These are phyloP conservation scores for Neotropicomus parvogracilis DNA, from an alignment of 1,284 basidiomycete genomes.

Conservation along the genomic window DNA sequence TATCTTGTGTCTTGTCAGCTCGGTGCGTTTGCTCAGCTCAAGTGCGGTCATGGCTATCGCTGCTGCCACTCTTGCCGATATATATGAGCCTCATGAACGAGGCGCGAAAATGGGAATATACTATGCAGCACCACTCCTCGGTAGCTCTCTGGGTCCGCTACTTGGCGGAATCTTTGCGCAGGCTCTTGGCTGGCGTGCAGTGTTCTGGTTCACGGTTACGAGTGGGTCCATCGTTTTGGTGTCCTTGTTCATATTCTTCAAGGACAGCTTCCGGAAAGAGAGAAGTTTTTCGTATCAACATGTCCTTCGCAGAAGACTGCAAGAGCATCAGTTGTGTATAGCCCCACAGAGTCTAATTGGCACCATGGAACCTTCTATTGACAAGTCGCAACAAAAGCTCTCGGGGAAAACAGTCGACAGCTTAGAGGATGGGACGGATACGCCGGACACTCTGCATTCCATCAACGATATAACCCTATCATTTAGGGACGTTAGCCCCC, in stretches of 20 bases:
- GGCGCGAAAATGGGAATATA: slow-evolving; percentile 80
- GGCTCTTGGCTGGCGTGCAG: slow-evolving; percentile 72
- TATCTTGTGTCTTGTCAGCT: background rate
- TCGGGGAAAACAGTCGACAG: background rate
- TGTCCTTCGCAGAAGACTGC: slow-evolving; percentile 39
- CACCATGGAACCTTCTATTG: background rate
- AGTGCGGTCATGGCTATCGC: slow-evolving; percentile 78
- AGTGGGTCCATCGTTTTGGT: slow-evolving; percentile 54
- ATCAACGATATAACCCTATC: slow-evolving; percentile 51
- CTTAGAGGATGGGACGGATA: slow-evolving; percentile 11
- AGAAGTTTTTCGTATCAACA: slow-evolving; percentile 75
- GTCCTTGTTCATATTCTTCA: slow-evolving; percentile 65
- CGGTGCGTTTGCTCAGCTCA: slow-evolving; percentile 42
- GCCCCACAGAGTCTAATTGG: background rate
- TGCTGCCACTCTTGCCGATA: slow-evolving; percentile 79
- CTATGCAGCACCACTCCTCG: slow-evolving; percentile 61
- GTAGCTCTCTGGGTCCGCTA: slow-evolving; percentile 67
- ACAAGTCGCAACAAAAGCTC: slow-evolving; percentile 1
- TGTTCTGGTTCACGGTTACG: slow-evolving; percentile 79
- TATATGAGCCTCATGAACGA: slow-evolving; percentile 76
- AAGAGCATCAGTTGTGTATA: slow-evolving; percentile 1
- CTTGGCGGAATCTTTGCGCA: slow-evolving; percentile 68
- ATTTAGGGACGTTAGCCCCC: slow-evolving; percentile 69
- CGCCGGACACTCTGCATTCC: background rate
- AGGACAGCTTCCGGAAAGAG: slow-evolving; percentile 81